phyloP scores from a whole-genome alignment of 331 rosid species.

The Malus hybrid region DNA sequence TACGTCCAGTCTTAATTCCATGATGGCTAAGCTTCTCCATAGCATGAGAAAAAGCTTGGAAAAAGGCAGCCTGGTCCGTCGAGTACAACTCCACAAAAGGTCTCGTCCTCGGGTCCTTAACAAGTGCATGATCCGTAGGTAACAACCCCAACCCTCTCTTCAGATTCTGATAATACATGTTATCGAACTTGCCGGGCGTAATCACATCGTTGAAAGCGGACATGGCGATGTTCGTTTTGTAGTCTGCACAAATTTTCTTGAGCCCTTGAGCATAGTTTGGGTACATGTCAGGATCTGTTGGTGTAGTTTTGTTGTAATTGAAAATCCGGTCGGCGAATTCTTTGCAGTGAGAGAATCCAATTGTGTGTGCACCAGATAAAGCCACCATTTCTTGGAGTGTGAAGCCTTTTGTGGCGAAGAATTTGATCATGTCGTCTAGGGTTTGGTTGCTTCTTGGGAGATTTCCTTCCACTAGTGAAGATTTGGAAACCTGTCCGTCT shows the following conservation, averaged over 20 bases:
- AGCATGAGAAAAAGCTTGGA: constrained; percentile 44
- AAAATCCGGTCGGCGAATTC: constrained; percentile 53
- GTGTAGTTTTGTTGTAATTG: constrained; percentile 26
- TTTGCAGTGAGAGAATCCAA: constrained; percentile 78
- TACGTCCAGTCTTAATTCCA: constrained; percentile 42
- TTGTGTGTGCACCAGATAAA: constrained; percentile 68
- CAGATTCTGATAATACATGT: constrained; percentile 54
- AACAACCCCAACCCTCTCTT: constrained; percentile 56
- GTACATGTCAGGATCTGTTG: constrained; percentile 51
- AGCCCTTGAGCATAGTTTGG: constrained; percentile 42
- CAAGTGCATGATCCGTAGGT: constrained; percentile 37
- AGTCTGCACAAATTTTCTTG: constrained; percentile 38
- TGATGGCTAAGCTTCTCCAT: constrained; percentile 61
- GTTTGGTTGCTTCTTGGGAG: constrained; percentile 30
- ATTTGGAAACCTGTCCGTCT: constrained; percentile 44
- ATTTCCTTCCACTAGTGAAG: constrained; percentile 9
- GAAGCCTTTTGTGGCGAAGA: constrained; percentile 35
- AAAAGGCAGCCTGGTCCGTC: constrained; percentile 36
- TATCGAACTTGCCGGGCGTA: constrained; percentile 77
- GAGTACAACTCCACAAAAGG: constrained; percentile 54
- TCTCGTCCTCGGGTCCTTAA: constrained; percentile 54
- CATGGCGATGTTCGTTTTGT: constrained; percentile 35
- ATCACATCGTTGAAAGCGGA: constrained; percentile 72
- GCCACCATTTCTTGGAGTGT: constrained; percentile 68
- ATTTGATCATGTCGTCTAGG: constrained; percentile 36